Conservation (phyloP, 129 eudicot species). For the Silybum marianum region DNA sequence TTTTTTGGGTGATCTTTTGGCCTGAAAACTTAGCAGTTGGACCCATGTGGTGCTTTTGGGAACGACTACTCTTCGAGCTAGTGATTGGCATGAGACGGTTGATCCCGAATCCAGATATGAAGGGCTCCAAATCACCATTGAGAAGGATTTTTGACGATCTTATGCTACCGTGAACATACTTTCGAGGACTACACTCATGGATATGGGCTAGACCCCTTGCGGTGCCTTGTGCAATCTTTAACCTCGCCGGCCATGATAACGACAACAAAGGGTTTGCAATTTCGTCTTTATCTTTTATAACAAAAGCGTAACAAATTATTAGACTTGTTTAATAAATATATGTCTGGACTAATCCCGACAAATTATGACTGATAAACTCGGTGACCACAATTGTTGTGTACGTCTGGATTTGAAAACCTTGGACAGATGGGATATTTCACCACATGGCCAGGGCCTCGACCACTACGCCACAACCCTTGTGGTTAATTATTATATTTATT, state of each 20-base stretch:
- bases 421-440: no score
- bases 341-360: no score
- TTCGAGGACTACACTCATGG: constrained; percentile 88
- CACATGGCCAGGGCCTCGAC: no score
- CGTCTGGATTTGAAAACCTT: no score
- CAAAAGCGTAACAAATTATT: constrained; percentile 6
- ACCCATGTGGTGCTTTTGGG: constrained; percentile 43
- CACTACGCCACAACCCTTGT: no score
- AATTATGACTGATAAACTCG: no score
- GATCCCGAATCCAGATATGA: constrained; percentile 84
- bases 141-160: constrained; percentile 89
- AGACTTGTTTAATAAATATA: not conserved
- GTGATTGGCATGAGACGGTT: constrained; percentile 50
- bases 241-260: constrained; percentile 76
- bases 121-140: constrained; percentile 73
- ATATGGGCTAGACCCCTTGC: constrained; percentile 83
- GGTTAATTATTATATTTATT: no score
- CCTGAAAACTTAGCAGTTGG: constrained; percentile 63
- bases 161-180: constrained; percentile 78
- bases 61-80: constrained; percentile 34
- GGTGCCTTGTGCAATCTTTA: constrained; percentile 72
- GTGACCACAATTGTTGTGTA: no score
- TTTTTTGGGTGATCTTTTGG: constrained; percentile 59
- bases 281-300: constrained; percentile 48
- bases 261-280: constrained; percentile 59